Evolutionary conservation across 495 filamentous ascomycete genomes (phyloP).

Genomic region (Talaromyces liani): DNA sequence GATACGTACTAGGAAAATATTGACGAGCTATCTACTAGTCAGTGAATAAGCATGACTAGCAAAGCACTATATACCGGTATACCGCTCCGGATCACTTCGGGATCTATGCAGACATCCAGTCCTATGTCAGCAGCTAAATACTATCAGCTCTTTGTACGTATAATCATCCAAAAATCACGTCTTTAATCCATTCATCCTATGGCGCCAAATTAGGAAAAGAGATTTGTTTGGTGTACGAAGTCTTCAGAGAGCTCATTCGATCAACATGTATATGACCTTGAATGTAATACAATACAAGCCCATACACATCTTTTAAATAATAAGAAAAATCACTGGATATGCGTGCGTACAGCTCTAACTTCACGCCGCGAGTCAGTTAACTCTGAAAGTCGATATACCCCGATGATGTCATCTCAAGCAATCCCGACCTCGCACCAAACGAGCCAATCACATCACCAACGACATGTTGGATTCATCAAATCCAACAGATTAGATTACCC

Average conservation of each 20-base stretch:
- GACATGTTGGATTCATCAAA: no score
- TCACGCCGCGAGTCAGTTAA: no score
- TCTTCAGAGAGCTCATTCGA: no score
- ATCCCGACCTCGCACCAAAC: background rate
- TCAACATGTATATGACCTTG: no score
- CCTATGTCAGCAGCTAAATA: background rate
- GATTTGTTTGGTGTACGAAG: background rate
- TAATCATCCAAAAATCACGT: background rate
- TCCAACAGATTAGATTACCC: no score
- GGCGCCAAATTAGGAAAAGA: background rate
- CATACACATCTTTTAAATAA: no score
- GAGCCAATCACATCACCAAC: background rate
- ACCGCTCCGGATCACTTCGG: background rate
- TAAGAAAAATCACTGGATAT: no score
- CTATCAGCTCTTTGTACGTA: background rate
- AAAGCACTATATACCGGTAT: background rate
- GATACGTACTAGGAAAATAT: background rate
- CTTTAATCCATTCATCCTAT: background rate
- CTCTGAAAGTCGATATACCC: background rate
- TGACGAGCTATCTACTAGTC: background rate
- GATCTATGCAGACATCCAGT: background rate
- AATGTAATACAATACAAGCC: no score
- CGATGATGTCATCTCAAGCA: background rate
- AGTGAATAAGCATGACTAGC: background rate
- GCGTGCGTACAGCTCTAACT: no score